These are phyloP conservation scores for Xylaria sp. DNA, from an alignment of 2,329 filamentous ascomycete genomes.

Conservation along the genomic window DNA sequence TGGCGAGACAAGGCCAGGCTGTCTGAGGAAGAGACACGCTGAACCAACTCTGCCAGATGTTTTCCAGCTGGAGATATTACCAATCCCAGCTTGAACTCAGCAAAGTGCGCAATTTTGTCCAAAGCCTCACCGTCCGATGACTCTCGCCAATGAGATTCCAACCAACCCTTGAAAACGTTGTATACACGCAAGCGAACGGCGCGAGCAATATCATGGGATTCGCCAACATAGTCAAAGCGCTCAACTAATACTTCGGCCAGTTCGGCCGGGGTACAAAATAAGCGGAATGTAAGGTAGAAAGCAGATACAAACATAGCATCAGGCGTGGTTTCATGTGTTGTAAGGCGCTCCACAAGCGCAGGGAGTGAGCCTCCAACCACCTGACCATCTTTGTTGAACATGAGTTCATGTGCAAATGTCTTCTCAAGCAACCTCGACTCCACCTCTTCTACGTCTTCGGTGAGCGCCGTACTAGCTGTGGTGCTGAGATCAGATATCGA, in stretches of 20 bases:
- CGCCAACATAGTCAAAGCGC: conserved; percentile 88
- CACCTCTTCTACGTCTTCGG: conserved; percentile 77
- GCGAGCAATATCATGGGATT: conserved; percentile 73
- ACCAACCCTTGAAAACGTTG: conserved; percentile 96
- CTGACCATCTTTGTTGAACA: conserved; percentile 92
- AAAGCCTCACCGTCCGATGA: conserved; percentile 80
- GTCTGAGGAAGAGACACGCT: conserved; percentile 76
- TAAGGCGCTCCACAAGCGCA: conserved; percentile 91
- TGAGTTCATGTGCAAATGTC: conserved; percentile 88
- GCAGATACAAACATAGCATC: conserved; percentile 91
- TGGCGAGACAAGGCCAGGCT: conserved; percentile 80
- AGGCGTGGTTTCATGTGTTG: conserved; percentile 89
- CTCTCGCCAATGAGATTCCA: conserved; percentile 93
- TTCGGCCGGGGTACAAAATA: conserved; percentile 82
- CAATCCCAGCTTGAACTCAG: conserved; percentile 70
- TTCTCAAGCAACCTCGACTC: conserved; percentile 88
- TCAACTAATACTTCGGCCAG: conserved; percentile 85
- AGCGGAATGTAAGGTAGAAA: conserved; percentile 94
- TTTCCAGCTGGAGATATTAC: conserved; percentile 78
- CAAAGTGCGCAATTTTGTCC: conserved; percentile 78
- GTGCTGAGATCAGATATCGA: conserved; percentile 73
- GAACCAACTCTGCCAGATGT: conserved; percentile 78
- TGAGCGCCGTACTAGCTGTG: conserved; percentile 67
- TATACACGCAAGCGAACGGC: conserved; percentile 91
- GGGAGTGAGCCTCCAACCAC: conserved; percentile 91